A percentile compares a stretch with the other conserved stretches of the same genome.
Conservation (phyloP, 345 rosid genomes). For the Gossypium thurberi region DNA sequence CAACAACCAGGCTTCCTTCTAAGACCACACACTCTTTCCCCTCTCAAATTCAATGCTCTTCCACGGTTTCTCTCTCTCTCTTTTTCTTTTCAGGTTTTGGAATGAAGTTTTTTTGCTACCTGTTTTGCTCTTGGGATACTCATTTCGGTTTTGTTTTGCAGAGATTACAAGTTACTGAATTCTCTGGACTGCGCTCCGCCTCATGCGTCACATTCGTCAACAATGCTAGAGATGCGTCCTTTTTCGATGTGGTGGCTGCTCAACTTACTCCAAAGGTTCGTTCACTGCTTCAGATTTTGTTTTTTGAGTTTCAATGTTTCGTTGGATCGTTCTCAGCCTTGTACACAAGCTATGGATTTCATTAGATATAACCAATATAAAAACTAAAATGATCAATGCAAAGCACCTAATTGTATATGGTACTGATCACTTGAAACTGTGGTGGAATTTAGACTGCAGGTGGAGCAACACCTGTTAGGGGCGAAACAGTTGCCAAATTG, state of each 20-base stretch:
- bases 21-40: constrained; percentile 55
- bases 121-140: not conserved
- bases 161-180: constrained; percentile 70
- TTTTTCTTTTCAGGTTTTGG: not conserved
- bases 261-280: constrained; percentile 67
- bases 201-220: constrained; percentile 28
- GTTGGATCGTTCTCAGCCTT: not conserved
- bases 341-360: not conserved
- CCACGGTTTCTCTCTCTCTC: constrained; percentile 41
- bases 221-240: constrained; percentile 46
- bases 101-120: constrained; percentile 5
- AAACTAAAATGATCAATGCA: not conserved
- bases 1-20: constrained; percentile 51
- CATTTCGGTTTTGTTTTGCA: constrained; percentile 22
- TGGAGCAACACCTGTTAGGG: constrained; percentile 43
- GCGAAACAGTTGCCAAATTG: constrained; percentile 71
- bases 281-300: not conserved
- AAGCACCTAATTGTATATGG: not conserved
- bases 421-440: constrained; percentile 4
- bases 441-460: constrained; percentile 33
- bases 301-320: not conserved
- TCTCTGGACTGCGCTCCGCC: constrained; percentile 62
- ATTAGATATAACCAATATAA: not conserved
- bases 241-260: constrained; percentile 65
- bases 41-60: constrained; percentile 62